phyloP scores from a whole-genome alignment of 495 filamentous ascomycete genomes.

The Endocarpon pusillum region DNA sequence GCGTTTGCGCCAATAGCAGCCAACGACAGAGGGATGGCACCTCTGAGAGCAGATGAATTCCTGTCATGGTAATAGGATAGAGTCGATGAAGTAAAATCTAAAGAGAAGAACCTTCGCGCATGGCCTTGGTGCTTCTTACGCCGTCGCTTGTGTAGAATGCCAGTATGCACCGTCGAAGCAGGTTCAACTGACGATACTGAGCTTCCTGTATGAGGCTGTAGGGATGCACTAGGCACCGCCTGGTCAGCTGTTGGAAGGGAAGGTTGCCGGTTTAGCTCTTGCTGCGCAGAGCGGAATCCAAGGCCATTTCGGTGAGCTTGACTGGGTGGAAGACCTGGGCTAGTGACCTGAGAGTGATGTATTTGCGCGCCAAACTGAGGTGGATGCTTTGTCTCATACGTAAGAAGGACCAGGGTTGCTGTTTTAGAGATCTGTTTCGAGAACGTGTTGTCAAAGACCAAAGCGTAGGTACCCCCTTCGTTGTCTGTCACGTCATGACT shows the following conservation, averaged over 20 bases:
- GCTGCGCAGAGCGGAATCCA: slow-evolving; percentile 23
- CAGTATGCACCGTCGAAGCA: slow-evolving; percentile 40
- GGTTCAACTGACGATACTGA: slow-evolving; percentile 9
- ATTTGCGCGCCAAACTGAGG: slow-evolving; percentile 62
- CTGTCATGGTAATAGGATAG: slow-evolving; percentile 90
- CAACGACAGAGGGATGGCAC: slow-evolving; percentile 78
- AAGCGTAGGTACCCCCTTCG: slow-evolving; percentile 81
- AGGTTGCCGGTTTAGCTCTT: slow-evolving; percentile 1
- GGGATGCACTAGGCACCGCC: slow-evolving; percentile 12
- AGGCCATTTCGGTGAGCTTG: slow-evolving; percentile 20
- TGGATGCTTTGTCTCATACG: slow-evolving; percentile 69
- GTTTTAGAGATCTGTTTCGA: slow-evolving; percentile 91
- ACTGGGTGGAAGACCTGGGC: neutral
- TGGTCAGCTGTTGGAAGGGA: slow-evolving; percentile 28
- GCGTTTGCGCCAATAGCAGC: slow-evolving; percentile 83
- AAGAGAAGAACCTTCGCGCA: slow-evolving; percentile 81
- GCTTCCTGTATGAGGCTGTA: slow-evolving; percentile 13
- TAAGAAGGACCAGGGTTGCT: slow-evolving; percentile 82
- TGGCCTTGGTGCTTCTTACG: slow-evolving; percentile 87
- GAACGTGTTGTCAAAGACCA: slow-evolving; percentile 98
- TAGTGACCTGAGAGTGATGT: slow-evolving; percentile 26
- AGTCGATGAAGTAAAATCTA: slow-evolving; percentile 82
- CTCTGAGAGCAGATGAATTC: slow-evolving; percentile 75
- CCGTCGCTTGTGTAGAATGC: slow-evolving; percentile 70
- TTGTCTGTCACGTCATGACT: slow-evolving; percentile 58